These are phyloP conservation scores for Sporothrix globosa DNA, from an alignment of 2,329 filamentous ascomycete genomes.

Conservation along the genomic window DNA sequence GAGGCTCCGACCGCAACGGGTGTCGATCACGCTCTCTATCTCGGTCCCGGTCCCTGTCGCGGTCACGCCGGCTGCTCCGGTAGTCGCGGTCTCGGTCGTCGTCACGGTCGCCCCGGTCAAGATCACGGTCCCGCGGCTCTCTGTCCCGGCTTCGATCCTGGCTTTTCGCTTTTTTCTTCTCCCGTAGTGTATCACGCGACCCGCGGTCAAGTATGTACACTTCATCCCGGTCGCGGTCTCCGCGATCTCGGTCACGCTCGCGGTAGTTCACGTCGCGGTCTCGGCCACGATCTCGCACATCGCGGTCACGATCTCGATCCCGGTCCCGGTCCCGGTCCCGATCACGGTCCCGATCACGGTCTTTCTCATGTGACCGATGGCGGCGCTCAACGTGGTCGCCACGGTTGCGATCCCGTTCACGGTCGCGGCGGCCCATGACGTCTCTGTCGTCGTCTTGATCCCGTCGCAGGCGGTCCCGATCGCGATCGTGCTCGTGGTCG, in stretches of 20 bases:
- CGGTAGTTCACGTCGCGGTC: conserved; percentile 8
- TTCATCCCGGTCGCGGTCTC: conserved; percentile 39
- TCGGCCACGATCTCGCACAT: conserved; percentile 8
- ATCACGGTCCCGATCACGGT: conserved; percentile 30
- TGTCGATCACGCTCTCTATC: conserved; percentile 43
- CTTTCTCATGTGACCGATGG: conserved; percentile 16
- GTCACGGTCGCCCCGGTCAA: not conserved
- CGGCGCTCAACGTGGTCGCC: too few relatives aligned
- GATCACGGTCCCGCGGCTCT: conserved; percentile 36
- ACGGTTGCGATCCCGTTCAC: conserved; percentile 38
- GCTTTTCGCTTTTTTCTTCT: conserved; percentile 40
- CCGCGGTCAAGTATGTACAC: conserved; percentile 32
- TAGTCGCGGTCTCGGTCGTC: conserved; percentile 31
- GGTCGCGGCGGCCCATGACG: conserved; percentile 39
- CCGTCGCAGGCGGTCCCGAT: conserved; percentile 31
- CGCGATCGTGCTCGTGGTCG: conserved; percentile 14
- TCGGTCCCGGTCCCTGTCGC: conserved; percentile 38
- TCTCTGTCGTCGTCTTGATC: conserved; percentile 32
- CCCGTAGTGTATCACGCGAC: conserved; percentile 42
- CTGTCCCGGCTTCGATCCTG: conserved; percentile 36
- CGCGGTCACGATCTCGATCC: conserved; percentile 14
- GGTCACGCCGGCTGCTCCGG: conserved; percentile 25
- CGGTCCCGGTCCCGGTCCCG: conserved; percentile 41
- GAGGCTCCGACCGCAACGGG: conserved; percentile 47
- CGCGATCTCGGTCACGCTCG: conserved; percentile 36